A percentile compares a stretch with the other conserved stretches of the same genome.
These are phyloP conservation scores for Rhizophagus clarus DNA, from an alignment of 192 early-diverging fungal genomes.

Conservation along the genomic window DNA sequence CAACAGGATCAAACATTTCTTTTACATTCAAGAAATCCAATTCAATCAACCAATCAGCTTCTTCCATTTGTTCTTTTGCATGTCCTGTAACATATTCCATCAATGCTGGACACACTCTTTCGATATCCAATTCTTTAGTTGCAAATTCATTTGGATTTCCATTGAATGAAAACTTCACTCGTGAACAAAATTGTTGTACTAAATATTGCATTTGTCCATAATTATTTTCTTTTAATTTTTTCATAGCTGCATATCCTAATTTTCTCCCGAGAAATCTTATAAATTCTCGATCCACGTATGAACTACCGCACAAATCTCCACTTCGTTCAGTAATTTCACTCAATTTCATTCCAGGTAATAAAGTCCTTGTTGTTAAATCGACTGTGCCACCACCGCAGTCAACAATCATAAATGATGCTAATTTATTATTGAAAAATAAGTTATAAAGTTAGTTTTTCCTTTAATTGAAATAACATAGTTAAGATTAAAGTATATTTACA, in stretches of 20 bases:
- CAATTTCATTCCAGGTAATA: conserved; percentile 39
- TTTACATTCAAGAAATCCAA: conserved; percentile 49
- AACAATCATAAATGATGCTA: conserved; percentile 45
- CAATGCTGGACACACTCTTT: conserved; percentile 27
- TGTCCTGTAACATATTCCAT: conserved; percentile 37
- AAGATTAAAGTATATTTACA: conserved; percentile 11
- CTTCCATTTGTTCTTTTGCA: conserved; percentile 44
- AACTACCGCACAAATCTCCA: conserved; percentile 48
- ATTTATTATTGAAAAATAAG: not conserved
- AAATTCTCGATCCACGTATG: conserved; percentile 49
- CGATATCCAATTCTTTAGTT: conserved; percentile 25
- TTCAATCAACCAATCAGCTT: conserved; percentile 51
- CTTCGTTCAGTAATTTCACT: conserved; percentile 35
- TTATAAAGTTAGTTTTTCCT: not conserved
- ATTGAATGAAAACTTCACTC: conserved; percentile 25
- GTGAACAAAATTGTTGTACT: conserved; percentile 25
- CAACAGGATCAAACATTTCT: conserved; percentile 60
- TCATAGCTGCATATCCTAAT: conserved; percentile 44
- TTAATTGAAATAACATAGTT: not conserved
- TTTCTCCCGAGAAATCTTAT: conserved; percentile 50
- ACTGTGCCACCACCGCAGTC: conserved; percentile 51
- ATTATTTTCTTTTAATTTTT: conserved; percentile 41
- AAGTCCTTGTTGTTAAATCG: conserved; percentile 43
- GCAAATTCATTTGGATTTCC: conserved; percentile 15
- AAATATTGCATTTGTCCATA: conserved; percentile 31